phyloP scores from a whole-genome alignment of 2,329 filamentous ascomycete genomes.

The Boeremia lycopersici region DNA sequence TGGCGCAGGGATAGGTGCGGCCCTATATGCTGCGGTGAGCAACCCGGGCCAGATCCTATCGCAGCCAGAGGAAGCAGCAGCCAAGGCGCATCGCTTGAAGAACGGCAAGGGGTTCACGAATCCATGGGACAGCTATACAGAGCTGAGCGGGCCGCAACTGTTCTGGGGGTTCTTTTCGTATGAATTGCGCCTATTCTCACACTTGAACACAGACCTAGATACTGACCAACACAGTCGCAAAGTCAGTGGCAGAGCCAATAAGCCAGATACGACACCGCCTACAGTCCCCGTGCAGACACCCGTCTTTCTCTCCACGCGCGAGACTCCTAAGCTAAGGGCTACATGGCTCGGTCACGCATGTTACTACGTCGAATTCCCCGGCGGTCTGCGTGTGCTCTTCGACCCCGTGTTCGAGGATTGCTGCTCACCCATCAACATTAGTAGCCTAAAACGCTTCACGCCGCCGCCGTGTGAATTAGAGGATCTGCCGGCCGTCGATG shows the following conservation, averaged over 20 bases:
- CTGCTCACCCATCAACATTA: conserved; percentile 75
- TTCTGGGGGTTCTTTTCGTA: conserved; percentile 49
- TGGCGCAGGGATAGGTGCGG: conserved; percentile 31
- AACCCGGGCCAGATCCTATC: conserved; percentile 47
- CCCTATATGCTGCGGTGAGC: conserved; percentile 50
- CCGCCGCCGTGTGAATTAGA: conserved; percentile 74
- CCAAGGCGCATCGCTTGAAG: conserved; percentile 59
- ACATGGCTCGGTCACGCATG: conserved; percentile 97
- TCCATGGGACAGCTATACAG: conserved; percentile 61
- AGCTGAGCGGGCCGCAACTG: conserved; percentile 45
- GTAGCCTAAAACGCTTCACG: conserved; percentile 80
- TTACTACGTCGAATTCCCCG: conserved; percentile 89
- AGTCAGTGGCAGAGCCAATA: conserved; percentile 57
- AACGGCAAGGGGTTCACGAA: conserved; percentile 62
- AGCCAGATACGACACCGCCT: conserved; percentile 67
- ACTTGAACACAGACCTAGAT: neutral
- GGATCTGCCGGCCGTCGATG: conserved; percentile 78
- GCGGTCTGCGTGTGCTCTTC: conserved; percentile 85
- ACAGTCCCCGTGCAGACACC: conserved; percentile 72
- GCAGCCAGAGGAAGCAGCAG: conserved; percentile 53
- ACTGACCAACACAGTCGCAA: conserved; percentile 46
- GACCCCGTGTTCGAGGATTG: conserved; percentile 91
- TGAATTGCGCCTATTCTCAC: conserved; percentile 2
- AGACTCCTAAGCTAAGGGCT: conserved; percentile 69
- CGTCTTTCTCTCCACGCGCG: conserved; percentile 67